Base-by-base conservation (phyloP, 805 yeast species). In the Candida lessepsii region DNA sequence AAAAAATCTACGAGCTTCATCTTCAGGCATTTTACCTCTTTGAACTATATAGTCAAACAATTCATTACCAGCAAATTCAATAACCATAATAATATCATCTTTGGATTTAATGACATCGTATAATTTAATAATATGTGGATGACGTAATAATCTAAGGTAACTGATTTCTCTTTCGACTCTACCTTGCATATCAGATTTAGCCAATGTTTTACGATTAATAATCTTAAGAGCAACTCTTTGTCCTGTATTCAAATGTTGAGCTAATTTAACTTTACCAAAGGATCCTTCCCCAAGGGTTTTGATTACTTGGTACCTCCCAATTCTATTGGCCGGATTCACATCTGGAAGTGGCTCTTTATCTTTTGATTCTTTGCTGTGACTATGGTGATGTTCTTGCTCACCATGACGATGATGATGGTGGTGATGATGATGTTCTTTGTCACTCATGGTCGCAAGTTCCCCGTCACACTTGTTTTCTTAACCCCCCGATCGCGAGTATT, bases 121-220 rank as follows among this genome's bases (percentile, higher is more conserved):
- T 37, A 91, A 71, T 63, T 91, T 91, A 67, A 91, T 91, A 62
- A 91, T 91, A 62, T 91, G 98, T 3, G 96, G 97, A 63, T 91
- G 98, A 61, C 96, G 80, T 45, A 91, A 71, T 42, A 91, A 71
- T 40, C 97, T 71, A 49, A 91, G 70, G 59, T 91, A 91, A 9
- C 95, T 83, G 39, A 91, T 91, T 61, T 91, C 98, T 52, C 98
- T 75, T 70, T 91, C 98, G 20, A 91, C 82, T 47, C 98, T 74
- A 19, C 97, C 97, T 58, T 90, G 96, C 98, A 90, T 90, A 63
- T 90, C 98, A 8, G 89, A 80, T 58, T 91, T 91, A 35, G 96
- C 95, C 58, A 90, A 70, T 0, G 96, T 88, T 63, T 87, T 88
- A 48, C 95, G 73, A 62, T 91, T 87, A 68, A 91, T 91, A 61